A percentile compares a stretch with the other conserved stretches of the same genome.
These are phyloP conservation scores for Phytophthora hybrid DNA, from an alignment of 352 stramenopile species.

Conservation along the genomic window DNA sequence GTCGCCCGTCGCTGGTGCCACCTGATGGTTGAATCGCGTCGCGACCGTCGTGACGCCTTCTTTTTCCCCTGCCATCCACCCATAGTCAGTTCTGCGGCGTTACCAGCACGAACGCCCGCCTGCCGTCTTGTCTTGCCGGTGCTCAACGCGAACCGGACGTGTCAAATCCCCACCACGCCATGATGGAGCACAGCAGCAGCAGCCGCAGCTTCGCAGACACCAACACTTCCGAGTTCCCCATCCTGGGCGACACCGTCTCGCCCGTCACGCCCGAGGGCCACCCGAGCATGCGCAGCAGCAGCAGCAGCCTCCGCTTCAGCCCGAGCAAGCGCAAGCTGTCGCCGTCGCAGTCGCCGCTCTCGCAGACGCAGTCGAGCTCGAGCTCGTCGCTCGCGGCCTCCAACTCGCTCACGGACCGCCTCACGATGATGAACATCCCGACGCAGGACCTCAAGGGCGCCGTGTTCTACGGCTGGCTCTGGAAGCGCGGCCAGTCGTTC, in stretches of 20 bases:
- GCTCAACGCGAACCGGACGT: slow-evolving; percentile 24
- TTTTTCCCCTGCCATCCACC: slow-evolving; percentile 24
- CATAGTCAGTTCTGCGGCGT: slow-evolving; percentile 22
- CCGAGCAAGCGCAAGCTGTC: slow-evolving; percentile 38
- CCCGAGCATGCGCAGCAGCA: slow-evolving; percentile 35
- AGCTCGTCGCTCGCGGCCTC: slow-evolving; percentile 25
- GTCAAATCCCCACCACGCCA: slow-evolving; percentile 29
- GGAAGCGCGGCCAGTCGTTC: slow-evolving; percentile 77
- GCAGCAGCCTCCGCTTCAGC: slow-evolving; percentile 22
- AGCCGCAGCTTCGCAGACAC: slow-evolving; percentile 33
- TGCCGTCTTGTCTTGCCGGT: slow-evolving; percentile 2
- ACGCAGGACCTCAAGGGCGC: slow-evolving; percentile 65
- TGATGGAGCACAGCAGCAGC: slow-evolving; percentile 32
- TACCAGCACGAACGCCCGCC: not conserved
- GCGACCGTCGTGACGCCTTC: slow-evolving; percentile 12
- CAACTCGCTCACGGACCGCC: slow-evolving; percentile 56
- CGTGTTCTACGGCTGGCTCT: slow-evolving; percentile 81
- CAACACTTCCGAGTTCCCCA: slow-evolving; percentile 43
- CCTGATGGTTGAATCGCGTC: slow-evolving; percentile 29
- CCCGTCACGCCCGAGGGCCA: slow-evolving; percentile 35
- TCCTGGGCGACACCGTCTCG: slow-evolving; percentile 43
- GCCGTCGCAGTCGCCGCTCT: slow-evolving; percentile 28
- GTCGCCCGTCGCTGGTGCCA: not conserved
- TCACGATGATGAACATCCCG: slow-evolving; percentile 72
- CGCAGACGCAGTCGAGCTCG: slow-evolving; percentile 40